These are phyloP conservation scores for Corynespora cassiicola DNA, from an alignment of 2,329 filamentous ascomycete genomes.

Conservation along the genomic window DNA sequence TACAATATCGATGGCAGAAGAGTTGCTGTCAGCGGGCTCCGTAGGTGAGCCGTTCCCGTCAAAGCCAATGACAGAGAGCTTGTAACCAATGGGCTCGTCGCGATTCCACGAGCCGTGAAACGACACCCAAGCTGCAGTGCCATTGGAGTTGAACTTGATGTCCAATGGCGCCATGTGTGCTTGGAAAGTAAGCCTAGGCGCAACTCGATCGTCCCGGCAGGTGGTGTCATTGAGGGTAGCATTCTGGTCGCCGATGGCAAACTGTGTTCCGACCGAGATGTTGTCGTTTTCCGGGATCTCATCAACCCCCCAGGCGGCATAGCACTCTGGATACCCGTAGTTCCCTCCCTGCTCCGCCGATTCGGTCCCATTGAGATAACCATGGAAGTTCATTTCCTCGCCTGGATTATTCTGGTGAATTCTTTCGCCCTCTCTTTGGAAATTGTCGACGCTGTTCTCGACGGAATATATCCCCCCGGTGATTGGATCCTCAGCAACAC, in stretches of 20 bases:
- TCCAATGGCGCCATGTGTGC: conserved; percentile 76
- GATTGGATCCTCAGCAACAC: conserved; percentile 67
- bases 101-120: conserved; percentile 76
- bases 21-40: conserved; percentile 53
- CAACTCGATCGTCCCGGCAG: conserved; percentile 49
- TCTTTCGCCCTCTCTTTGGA: conserved; percentile 64
- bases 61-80: conserved; percentile 56
- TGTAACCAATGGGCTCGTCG: conserved; percentile 57
- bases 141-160: conserved; percentile 69
- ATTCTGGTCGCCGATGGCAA: conserved; percentile 55
- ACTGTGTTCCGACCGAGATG: conserved; percentile 55
- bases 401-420: conserved; percentile 73
- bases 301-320: conserved; percentile 67
- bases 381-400: conserved; percentile 77
- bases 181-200: conserved; percentile 63
- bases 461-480: conserved; percentile 62
- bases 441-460: conserved; percentile 74
- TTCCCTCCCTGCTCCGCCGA: conserved; percentile 57
- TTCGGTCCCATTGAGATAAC: conserved; percentile 61
- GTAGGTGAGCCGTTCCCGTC: conserved; percentile 53
- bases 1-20: conserved; percentile 61
- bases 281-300: conserved; percentile 55
- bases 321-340: conserved; percentile 76
- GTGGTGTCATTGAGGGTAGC: conserved; percentile 55
- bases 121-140: conserved; percentile 66